Evolutionary conservation across 2,329 filamentous ascomycete species (phyloP).

Genomic region (Penicillium paneum): DNA sequence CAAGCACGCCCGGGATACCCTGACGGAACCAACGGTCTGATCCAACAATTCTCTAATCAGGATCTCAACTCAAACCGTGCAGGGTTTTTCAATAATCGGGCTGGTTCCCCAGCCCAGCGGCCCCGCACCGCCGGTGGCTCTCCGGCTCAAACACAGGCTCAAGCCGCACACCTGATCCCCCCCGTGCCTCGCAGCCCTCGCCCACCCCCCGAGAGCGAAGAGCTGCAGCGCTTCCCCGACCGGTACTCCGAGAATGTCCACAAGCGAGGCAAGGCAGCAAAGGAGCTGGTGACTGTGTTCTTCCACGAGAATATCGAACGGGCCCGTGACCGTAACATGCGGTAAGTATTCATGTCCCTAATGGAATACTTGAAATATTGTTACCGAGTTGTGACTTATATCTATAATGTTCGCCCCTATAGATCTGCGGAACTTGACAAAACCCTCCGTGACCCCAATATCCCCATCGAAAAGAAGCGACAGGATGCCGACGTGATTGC

Average conservation of each 20-base stretch:
- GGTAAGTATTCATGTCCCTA: constrained; percentile 53
- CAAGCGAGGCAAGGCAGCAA: constrained; percentile 65
- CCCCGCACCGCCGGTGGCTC: constrained; percentile 76
- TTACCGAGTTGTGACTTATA: neutral
- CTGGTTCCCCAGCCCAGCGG: constrained; percentile 69
- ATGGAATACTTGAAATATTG: neutral
- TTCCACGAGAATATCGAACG: constrained; percentile 99
- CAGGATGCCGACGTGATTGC: constrained; percentile 81
- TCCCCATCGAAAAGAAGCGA: constrained; percentile 73
- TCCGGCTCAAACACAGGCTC: constrained; percentile 50
- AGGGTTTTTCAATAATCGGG: constrained; percentile 62
- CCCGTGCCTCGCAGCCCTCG: constrained; percentile 60
- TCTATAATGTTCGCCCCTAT: constrained; percentile 6
- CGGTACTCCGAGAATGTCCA: constrained; percentile 84
- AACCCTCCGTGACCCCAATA: constrained; percentile 72
- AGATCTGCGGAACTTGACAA: constrained; percentile 92
- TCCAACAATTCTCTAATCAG: constrained; percentile 95
- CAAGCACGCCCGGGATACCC: constrained; percentile 52
- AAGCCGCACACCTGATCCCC: constrained; percentile 67
- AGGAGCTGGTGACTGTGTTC: constrained; percentile 69
- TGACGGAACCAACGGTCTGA: constrained; percentile 84
- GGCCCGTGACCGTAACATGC: constrained; percentile 89
- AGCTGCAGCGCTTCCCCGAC: constrained; percentile 76
- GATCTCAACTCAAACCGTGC: constrained; percentile 74
- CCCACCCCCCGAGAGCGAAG: constrained; percentile 59